Evolutionary conservation across 176 grass and related monocot genomes (phyloP).

Genomic region (Rhynchospora pubera): DNA sequence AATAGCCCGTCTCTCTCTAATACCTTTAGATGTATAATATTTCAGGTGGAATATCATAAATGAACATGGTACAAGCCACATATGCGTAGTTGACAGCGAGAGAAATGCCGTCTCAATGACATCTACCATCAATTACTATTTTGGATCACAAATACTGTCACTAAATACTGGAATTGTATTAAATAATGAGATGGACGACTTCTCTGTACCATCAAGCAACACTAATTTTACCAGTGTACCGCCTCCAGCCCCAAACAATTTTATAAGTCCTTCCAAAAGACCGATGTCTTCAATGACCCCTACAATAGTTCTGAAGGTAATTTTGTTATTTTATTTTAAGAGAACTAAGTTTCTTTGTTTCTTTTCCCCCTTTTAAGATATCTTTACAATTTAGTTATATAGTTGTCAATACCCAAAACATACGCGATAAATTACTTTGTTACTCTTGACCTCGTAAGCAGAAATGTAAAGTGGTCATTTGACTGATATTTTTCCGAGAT

Average conservation of each 20-base stretch:
- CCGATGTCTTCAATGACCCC: constrained; percentile 84
- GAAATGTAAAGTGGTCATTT: neutral
- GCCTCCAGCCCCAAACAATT: constrained; percentile 67
- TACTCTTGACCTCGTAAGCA: neutral
- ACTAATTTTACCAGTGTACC: constrained; percentile 24
- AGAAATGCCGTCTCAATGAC: constrained; percentile 90
- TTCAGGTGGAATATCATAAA: constrained; percentile 79
- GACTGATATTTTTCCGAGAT: neutral
- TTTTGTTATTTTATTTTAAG: neutral
- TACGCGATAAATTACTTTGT: neutral
- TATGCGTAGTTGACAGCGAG: constrained; percentile 60
- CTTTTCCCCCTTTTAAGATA: neutral
- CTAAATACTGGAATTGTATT: constrained; percentile 68
- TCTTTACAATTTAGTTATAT: neutral
- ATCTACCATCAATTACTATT: constrained; percentile 67
- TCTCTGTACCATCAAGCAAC: constrained; percentile 58
- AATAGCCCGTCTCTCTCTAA: neutral
- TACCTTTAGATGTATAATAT: constrained; percentile 6
- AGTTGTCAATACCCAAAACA: neutral
- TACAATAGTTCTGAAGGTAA: constrained; percentile 67
- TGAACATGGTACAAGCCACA: constrained; percentile 87
- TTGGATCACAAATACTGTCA: constrained; percentile 72
- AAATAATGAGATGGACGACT: constrained; percentile 99
- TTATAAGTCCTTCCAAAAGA: constrained; percentile 66
- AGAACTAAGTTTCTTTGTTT: neutral